Evolutionary conservation across 2,329 filamentous ascomycete genomes (phyloP).

Genomic region (Emmonsiellopsis sp.): DNA sequence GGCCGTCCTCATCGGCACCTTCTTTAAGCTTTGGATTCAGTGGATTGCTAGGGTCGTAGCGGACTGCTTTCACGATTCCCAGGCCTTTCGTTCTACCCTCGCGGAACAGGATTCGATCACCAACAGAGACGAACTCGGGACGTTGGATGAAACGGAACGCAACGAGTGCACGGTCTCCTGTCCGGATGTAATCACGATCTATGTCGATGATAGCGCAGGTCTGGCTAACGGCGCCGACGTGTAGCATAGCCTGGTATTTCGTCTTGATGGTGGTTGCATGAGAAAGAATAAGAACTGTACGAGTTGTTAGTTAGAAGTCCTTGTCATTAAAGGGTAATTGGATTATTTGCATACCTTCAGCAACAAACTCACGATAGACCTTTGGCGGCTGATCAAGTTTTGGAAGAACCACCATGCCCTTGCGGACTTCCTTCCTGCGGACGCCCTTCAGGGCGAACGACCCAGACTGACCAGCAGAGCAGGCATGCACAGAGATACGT

Average conservation of each 20-base stretch:
- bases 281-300: slow-evolving; percentile 74
- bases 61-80: slow-evolving; percentile 84
- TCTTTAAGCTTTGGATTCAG: slow-evolving; percentile 30
- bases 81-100: slow-evolving; percentile 93
- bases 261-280: slow-evolving; percentile 96
- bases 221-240: slow-evolving; percentile 89
- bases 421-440: slow-evolving; percentile 82
- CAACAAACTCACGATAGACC: slow-evolving; percentile 67
- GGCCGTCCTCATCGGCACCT: slow-evolving; percentile 11
- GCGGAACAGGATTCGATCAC: slow-evolving; percentile 83
- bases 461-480: slow-evolving; percentile 83
- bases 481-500: slow-evolving; percentile 77
- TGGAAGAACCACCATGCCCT: slow-evolving; percentile 94
- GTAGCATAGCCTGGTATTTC: slow-evolving; percentile 96
- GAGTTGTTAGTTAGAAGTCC: slow-evolving; percentile 4
- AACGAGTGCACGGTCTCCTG: slow-evolving; percentile 85
- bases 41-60: slow-evolving; percentile 64
- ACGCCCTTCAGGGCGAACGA: slow-evolving; percentile 85
- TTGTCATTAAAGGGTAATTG: not conserved
- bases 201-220: slow-evolving; percentile 97
- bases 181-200: slow-evolving; percentile 88
- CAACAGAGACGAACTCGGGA: slow-evolving; percentile 82
- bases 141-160: slow-evolving; percentile 92
- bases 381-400: slow-evolving; percentile 69
- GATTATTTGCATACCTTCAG: slow-evolving; percentile 48